Percentiles rank a stretch among this genome's conserved stretches.
phyloP scores from a whole-genome alignment of 2,329 filamentous ascomycete species.

The Pseudocercospora eumusae region DNA sequence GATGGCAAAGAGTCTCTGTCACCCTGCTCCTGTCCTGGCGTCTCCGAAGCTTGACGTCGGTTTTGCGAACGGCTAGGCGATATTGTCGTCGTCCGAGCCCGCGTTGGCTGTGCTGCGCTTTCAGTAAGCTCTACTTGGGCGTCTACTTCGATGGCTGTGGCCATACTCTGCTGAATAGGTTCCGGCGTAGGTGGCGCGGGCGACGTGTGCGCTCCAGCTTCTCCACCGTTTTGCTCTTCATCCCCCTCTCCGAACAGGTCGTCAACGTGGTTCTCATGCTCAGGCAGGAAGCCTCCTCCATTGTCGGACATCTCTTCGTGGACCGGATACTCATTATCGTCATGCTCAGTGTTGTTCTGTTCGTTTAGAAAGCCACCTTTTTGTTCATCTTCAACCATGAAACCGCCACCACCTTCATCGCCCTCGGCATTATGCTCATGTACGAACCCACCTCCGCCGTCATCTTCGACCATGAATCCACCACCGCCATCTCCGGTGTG shows the following conservation, averaged over 20 bases:
- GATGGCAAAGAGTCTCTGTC: conserved; percentile 57
- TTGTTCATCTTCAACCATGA: conserved; percentile 8
- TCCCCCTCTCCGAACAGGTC: conserved; percentile 13
- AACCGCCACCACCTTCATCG: conserved; percentile 33
- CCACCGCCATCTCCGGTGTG: conserved; percentile 28
- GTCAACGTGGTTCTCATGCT: conserved; percentile 18
- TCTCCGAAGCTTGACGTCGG: neutral
- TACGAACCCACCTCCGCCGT: conserved; percentile 41
- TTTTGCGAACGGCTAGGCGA: neutral
- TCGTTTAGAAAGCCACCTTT: neutral
- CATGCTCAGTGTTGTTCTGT: neutral
- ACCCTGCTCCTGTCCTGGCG: conserved; percentile 34
- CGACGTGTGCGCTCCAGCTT: conserved; percentile 12
- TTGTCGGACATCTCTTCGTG: conserved; percentile 33
- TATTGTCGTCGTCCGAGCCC: neutral
- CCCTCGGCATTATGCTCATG: conserved; percentile 33
- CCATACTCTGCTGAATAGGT: neutral
- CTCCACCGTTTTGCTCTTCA: conserved; percentile 18
- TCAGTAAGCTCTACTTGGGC: neutral
- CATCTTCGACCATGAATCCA: conserved; percentile 22
- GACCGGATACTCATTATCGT: neutral
- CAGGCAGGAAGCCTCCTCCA: conserved; percentile 27
- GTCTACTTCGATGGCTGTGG: neutral
- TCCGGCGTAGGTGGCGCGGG: neutral
- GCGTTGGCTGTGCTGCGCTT: neutral